A percentile compares a stretch with the other conserved stretches of the same genome.
These are phyloP conservation scores for Lodderomyces orthopsilosis DNA, from an alignment of 1,139 yeast genomes.

Conservation along the genomic window DNA sequence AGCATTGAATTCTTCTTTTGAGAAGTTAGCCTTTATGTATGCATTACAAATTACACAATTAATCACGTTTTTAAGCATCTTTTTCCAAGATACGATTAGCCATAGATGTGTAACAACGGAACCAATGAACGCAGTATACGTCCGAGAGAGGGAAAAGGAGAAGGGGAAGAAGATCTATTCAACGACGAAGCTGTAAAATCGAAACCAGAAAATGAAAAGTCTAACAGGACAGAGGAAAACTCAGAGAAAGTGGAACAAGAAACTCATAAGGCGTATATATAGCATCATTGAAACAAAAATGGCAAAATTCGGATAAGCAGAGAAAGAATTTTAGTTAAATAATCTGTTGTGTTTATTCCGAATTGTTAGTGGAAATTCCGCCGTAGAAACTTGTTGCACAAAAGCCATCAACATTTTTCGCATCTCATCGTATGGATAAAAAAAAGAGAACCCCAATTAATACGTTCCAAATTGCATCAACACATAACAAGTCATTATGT, in stretches of 20 bases:
- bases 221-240: conserved; percentile 41
- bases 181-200: conserved; percentile 13
- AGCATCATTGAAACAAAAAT: conserved; percentile 53
- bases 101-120: too few relatives aligned
- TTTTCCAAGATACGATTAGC: too few relatives aligned
- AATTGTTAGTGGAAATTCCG: too few relatives aligned
- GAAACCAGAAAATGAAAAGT: background rate
- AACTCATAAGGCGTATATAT: conserved; percentile 56
- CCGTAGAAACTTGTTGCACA: background rate
- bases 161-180: conserved; percentile 12
- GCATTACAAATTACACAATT: too few relatives aligned
- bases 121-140: conserved; percentile 30
- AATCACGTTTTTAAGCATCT: too few relatives aligned
- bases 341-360: too few relatives aligned
- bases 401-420: background rate
- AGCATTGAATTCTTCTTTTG: too few relatives aligned
- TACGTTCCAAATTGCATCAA: background rate
- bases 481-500: conserved; percentile 27
- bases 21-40: too few relatives aligned
- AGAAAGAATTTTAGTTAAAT: conserved; percentile 69
- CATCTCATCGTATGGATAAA: conserved; percentile 11
- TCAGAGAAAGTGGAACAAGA: conserved; percentile 47
- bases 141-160: too few relatives aligned
- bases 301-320: conserved; percentile 62
- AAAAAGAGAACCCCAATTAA: background rate